These are phyloP conservation scores for Limnanthes douglasii DNA, from an alignment of 345 rosid species.

Conservation along the genomic window DNA sequence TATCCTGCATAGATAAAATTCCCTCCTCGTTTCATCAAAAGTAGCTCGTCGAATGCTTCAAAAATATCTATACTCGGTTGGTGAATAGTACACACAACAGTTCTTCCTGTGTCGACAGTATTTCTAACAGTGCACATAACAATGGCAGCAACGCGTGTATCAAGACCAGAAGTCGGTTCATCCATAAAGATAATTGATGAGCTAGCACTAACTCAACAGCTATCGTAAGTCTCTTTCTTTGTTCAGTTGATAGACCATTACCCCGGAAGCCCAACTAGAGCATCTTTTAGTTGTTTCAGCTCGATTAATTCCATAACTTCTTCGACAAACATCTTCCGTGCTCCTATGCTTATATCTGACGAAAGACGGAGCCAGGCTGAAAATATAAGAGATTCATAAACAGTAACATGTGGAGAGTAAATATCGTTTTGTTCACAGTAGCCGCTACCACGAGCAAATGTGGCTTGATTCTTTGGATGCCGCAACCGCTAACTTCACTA, in stretches of 20 bases:
- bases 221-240: slow-evolving; percentile 82
- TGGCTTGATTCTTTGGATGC: slow-evolving; percentile 73
- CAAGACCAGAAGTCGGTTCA: slow-evolving; percentile 92
- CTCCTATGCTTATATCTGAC: slow-evolving; percentile 28
- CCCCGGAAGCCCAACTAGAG: slow-evolving; percentile 87
- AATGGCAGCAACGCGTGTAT: slow-evolving; percentile 92
- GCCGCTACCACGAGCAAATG: slow-evolving; percentile 79
- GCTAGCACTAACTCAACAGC: slow-evolving; percentile 95
- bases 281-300: slow-evolving; percentile 48
- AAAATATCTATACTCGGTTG: slow-evolving; percentile 93
- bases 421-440: slow-evolving; percentile 91
- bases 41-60: slow-evolving; percentile 83
- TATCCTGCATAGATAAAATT: slow-evolving; percentile 79
- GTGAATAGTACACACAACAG: slow-evolving; percentile 91
- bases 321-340: slow-evolving; percentile 79
- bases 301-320: slow-evolving; percentile 94
- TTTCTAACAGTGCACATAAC: slow-evolving; percentile 94
- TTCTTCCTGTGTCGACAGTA: slow-evolving; percentile 90
- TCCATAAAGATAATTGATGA: slow-evolving; percentile 96
- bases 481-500: no score
- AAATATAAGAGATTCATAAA: slow-evolving; percentile 66
- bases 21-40: slow-evolving; percentile 91
- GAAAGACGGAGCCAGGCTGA: slow-evolving; percentile 96
- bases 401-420: slow-evolving; percentile 84
- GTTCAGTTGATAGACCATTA: slow-evolving; percentile 82